Evolutionary conservation across 2,329 filamentous ascomycete species (phyloP).

Genomic region (Thelonectria discophora): DNA sequence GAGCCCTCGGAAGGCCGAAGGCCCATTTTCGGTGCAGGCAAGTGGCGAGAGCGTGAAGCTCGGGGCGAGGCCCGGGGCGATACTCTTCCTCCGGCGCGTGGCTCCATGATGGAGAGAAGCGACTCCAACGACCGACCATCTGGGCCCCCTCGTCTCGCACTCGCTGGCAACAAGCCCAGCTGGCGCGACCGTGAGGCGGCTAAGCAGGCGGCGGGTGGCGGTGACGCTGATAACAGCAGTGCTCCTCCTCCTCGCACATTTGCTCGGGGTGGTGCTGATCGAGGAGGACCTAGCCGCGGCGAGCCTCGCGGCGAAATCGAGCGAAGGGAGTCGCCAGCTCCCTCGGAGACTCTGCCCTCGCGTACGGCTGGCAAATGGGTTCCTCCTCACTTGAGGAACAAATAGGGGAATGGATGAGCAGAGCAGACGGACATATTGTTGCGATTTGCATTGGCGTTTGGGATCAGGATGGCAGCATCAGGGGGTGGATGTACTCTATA

Average conservation of each 20-base stretch:
- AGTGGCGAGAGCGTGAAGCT: slow-evolving; percentile 55
- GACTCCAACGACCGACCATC: slow-evolving; percentile 57
- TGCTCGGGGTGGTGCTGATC: slow-evolving; percentile 52
- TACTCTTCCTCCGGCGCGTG: slow-evolving; percentile 41
- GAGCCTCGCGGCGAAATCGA: slow-evolving; percentile 31
- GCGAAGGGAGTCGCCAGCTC: slow-evolving; percentile 52
- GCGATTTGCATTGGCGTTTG: slow-evolving; percentile 51
- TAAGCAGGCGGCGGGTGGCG: slow-evolving; percentile 49
- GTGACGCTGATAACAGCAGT: slow-evolving; percentile 48
- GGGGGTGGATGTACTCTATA: slow-evolving; percentile 51
- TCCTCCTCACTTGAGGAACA: slow-evolving; percentile 56
- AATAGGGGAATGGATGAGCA: slow-evolving; percentile 35
- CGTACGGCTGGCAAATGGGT: slow-evolving; percentile 68
- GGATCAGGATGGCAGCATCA: slow-evolving; percentile 45
- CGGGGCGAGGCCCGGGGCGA: slow-evolving; percentile 41
- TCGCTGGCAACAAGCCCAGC: slow-evolving; percentile 66
- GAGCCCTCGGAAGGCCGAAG: slow-evolving; percentile 45
- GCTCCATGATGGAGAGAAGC: slow-evolving; percentile 52
- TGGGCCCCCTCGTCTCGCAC: slow-evolving; percentile 65
- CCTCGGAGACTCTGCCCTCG: slow-evolving; percentile 60
- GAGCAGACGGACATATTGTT: slow-evolving; percentile 38
- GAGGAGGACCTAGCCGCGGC: slow-evolving; percentile 50
- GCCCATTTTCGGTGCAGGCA: slow-evolving; percentile 49
- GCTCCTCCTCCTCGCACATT: slow-evolving; percentile 51
- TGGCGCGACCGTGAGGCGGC: slow-evolving; percentile 79